Evolutionary conservation across 1,284 basidiomycete genomes (phyloP), one percentile per base, ranked within the genome.

Genomic region (Hymenochaete sp.): DNA sequence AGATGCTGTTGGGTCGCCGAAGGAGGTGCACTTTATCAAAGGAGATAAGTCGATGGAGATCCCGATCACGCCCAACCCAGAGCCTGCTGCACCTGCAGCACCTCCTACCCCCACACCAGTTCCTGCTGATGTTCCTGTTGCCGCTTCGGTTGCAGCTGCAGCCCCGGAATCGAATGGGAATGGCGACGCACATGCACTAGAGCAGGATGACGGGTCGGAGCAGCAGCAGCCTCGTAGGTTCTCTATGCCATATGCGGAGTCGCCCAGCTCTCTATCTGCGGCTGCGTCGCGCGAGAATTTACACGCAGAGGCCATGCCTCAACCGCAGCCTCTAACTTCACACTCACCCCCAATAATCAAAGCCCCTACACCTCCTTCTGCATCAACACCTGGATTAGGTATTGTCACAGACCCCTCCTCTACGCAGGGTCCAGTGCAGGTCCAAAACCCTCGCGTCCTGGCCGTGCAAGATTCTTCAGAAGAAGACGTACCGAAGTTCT

Each of bases 191-290:
- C 28, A 44, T 2, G 44, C 27, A 11, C 49, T 52, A 4, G 27
- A 10, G 1, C 27, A 39, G 19, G 29, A 40, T 3, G 42, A 37
- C n/a, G 38, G 29, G 2, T 26, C 24, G 18, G 14, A 8, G 13
- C 29, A 46, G 5, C 19, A 22, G 8, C n/a, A 24, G 33, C 44
- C 50, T 21, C 28, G 44, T 11, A 25, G 14, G 10, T 18, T 44
- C 9, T 41, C 35, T 19, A 28, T 50, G 2, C 47, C 44, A 9
- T 47, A 53, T 11, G 47, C 53, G 24, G 53, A 50, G 35, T 51
- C 53, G 3, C 22, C 33, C 7, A 37, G 39, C n/a, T 45, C 40
- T 36, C 22, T 55, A 6, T 38, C 45, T 21, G 26, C 44, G 9
- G 44, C 51, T 3, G 42, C 51, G 3, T 27, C 42, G 14, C 28